Evolutionary conservation across 441 rosid genomes (phyloP), one percentile per base, ranked within the genome.

Genomic region (Populus hybrid): DNA sequence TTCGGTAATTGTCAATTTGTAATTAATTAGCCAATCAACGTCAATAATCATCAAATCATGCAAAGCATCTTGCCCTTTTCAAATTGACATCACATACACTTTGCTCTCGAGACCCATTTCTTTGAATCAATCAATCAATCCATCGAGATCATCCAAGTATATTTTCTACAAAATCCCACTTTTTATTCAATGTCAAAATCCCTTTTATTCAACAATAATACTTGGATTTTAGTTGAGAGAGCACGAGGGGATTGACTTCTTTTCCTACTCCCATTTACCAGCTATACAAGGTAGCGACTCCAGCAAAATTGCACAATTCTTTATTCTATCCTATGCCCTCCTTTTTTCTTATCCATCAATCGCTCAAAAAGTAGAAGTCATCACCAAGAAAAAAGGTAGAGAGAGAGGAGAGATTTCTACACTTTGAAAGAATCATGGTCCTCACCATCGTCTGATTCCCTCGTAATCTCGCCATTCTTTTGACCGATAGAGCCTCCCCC

Each of bases 381-480:
- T n/a, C 26, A 72, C 30, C 28, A 23, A 53, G 30, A 12, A 50
- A 64, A 3, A 24, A 2, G 46, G 12, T 21, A 46, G 40, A 36
- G 50, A 4, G 35, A 20, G n/a, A 30, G 32, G 34, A 24, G 5
- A 30, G 32, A 30, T 75, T 69, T 46, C 77, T 78, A 90, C 77
- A 84, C 91, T 81, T 84, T 72, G 34, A 75, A 59, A 73, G 21
- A 70, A 30, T 70, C 21, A 65, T 75, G 76, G 81, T 74, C 81
- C 75, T 10, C 87, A 67, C 73, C 88, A 67, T 88, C 83, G 6
- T 76, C 77, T 64, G 86, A 78, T 82, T 86, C 96, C 80, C 77
- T 84, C 38, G 57, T 40, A 67, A 70, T 79, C 21, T 85, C 89
- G 2, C 80, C 82, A 70, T 84, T 83, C 84, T 88, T 85, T 53